phyloP scores from a whole-genome alignment of 768 basidiomycete genomes.

The Collybia sordida region DNA sequence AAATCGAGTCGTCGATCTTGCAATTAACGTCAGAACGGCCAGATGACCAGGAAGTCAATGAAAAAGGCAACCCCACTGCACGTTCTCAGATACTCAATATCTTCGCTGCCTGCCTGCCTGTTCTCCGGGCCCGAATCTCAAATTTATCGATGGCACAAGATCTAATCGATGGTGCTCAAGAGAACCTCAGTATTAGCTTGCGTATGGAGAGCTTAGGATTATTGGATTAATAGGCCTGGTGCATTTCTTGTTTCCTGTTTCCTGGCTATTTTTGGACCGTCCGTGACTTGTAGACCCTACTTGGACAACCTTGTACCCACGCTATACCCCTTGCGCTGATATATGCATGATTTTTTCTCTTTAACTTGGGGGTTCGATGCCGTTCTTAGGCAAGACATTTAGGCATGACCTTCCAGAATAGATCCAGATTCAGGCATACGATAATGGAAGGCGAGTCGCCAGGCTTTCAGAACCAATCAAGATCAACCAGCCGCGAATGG shows the following conservation, averaged over 20 bases:
- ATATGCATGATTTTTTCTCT: too few relatives aligned
- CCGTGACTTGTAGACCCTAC: too few relatives aligned
- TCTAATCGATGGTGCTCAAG: slow-evolving; percentile 48
- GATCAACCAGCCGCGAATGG: too few relatives aligned
- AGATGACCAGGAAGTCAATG: neutral
- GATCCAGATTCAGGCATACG: too few relatives aligned
- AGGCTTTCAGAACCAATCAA: too few relatives aligned
- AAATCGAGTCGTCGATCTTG: slow-evolving; percentile 25
- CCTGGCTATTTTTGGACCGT: neutral
- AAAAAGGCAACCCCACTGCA: slow-evolving; percentile 21
- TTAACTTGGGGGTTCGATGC: too few relatives aligned
- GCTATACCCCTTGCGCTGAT: too few relatives aligned
- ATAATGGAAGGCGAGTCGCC: too few relatives aligned
- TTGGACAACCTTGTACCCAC: too few relatives aligned
- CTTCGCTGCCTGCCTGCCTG: slow-evolving; percentile 46
- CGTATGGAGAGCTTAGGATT: slow-evolving; percentile 50
- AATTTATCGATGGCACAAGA: slow-evolving; percentile 50
- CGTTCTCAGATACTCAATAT: slow-evolving; percentile 40
- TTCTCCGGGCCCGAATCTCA: slow-evolving; percentile 43
- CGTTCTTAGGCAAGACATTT: too few relatives aligned
- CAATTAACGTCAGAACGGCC: slow-evolving; percentile 14
- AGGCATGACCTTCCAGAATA: too few relatives aligned
- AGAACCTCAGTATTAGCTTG: slow-evolving; percentile 45
- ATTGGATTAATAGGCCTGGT: slow-evolving; percentile 12
- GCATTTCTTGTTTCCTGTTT: neutral